Evolutionary conservation across 805 yeast genomes (phyloP).

Genomic region (Candida tallmaniae): DNA sequence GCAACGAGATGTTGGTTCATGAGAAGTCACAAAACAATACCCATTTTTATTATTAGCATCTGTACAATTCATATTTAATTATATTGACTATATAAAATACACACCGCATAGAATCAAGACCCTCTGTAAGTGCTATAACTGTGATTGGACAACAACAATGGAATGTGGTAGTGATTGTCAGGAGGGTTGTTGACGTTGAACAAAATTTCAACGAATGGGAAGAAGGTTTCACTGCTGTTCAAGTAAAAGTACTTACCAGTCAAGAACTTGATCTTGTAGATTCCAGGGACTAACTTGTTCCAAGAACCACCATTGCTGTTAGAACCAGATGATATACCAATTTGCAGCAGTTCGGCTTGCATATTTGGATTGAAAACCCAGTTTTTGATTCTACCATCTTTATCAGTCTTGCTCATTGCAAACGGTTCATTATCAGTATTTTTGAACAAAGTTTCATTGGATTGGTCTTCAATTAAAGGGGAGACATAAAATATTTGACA

Average conservation of each 20-base stretch:
- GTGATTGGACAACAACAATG: conserved; percentile 76
- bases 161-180: conserved; percentile 84
- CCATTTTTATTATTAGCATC: conserved; percentile 51
- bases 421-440: conserved; percentile 37
- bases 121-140: conserved; percentile 93
- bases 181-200: conserved; percentile 66
- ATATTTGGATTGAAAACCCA: conserved; percentile 54
- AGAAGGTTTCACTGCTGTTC: conserved; percentile 49
- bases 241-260: conserved; percentile 60
- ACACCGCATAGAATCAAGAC: conserved; percentile 35
- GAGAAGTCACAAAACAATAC: conserved; percentile 56
- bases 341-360: conserved; percentile 6
- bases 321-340: conserved; percentile 36
- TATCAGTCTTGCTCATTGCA: conserved; percentile 67
- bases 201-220: conserved; percentile 81
- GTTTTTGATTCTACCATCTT: conserved; percentile 71
- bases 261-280: conserved; percentile 72
- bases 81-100: too few relatives aligned
- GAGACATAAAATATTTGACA: conserved; percentile 53
- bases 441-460: conserved; percentile 25
- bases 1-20: conserved; percentile 65
- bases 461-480: conserved; percentile 16
- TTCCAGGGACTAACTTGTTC: conserved; percentile 51
- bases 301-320: conserved; percentile 32
- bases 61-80: neutral